These are phyloP conservation scores for Simmondsia chinensis DNA, from an alignment of 148 eudicot genomes.

Conservation along the genomic window DNA sequence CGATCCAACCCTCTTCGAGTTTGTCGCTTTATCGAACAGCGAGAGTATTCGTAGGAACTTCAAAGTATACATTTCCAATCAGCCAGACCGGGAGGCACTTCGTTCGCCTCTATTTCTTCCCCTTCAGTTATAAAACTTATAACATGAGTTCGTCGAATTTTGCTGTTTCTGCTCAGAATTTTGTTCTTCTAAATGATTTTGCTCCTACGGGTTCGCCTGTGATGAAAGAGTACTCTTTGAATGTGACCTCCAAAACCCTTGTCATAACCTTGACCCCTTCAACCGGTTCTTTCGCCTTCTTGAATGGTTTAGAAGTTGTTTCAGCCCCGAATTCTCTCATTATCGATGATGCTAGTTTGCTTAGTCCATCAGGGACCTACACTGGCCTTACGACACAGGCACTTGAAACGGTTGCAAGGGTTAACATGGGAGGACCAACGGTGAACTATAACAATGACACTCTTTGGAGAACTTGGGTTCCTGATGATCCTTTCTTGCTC, in stretches of 20 bases:
- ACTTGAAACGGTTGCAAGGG: conserved; percentile 60
- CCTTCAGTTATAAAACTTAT: conserved; percentile 35
- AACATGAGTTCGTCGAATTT: conserved; percentile 44
- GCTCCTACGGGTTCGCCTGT: conserved; percentile 22
- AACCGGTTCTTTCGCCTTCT: conserved; percentile 45
- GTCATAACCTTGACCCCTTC: conserved; percentile 53
- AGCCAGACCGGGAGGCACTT: conserved; percentile 55
- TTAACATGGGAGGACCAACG: conserved; percentile 80
- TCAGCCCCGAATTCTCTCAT: conserved; percentile 70
- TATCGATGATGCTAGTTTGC: conserved; percentile 36
- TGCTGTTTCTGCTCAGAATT: conserved; percentile 47
- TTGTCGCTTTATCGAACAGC: conserved; percentile 55
- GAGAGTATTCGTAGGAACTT: conserved; percentile 41
- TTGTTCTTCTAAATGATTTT: conserved; percentile 44
- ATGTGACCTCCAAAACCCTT: conserved; percentile 42
- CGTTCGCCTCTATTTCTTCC: conserved; percentile 73
- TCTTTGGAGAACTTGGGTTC: conserved; percentile 66
- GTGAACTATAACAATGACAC: conserved; percentile 53
- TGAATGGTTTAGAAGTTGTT: conserved; percentile 79
- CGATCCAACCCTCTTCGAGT: conserved; percentile 24
- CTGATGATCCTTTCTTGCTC: conserved; percentile 41
- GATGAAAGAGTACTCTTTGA: conserved; percentile 61
- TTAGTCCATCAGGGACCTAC: conserved; percentile 22
- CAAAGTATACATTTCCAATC: conserved; percentile 55
- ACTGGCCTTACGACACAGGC: conserved; percentile 46